Base-by-base conservation (phyloP, 1,139 yeast species). In the Lodderomyces theae region DNA sequence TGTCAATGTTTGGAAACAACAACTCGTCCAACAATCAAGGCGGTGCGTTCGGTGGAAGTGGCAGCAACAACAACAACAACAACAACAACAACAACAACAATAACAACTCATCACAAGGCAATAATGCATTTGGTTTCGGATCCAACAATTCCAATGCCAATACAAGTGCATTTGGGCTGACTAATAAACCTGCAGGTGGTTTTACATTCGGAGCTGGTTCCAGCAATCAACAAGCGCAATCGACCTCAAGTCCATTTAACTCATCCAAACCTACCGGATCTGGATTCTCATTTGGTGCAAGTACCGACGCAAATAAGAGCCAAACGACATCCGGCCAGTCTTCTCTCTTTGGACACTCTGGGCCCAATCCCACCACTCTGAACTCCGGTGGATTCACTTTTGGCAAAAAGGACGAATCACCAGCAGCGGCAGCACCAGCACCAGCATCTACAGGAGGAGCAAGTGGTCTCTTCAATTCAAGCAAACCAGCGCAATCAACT, bases 381-480 rank as follows among this genome's bases (percentile, higher is more conserved):
- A 24, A 33, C 18, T 7, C 43, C 16, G 30, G 46, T 18, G 46
- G 51, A 35, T 44, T 51, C 18, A 41, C 48, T 28, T 53, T 61
- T 42, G 68, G 67, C 30, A 45, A 53, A 21, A 59, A 51, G 4
- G 54, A 50, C 12, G 51, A 54, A 33, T 50, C 59, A 32, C 51
- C 49, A 28, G 52, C 45, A 29, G 56, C 51, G 28, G 51, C n/a
- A n/a, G n/a, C 59, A 32, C 51, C 49, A 28, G 52, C 45, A 29
- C 55, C 51, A 29, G 51, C 45, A 33, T 55, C 49, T 12, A 16
- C 33, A 5, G 38, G 42, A 10, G 49, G 51, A 31, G 24, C 19
- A 43, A 53, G 11, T 13, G 4, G 19, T 21, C 15, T 23, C 29
- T 52, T 60, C 41, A 66, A 66, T 8, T 51, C 60, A 11, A 57